Conservation (phyloP, 129 eudicot species). For the Artemisia tridentata region DNA sequence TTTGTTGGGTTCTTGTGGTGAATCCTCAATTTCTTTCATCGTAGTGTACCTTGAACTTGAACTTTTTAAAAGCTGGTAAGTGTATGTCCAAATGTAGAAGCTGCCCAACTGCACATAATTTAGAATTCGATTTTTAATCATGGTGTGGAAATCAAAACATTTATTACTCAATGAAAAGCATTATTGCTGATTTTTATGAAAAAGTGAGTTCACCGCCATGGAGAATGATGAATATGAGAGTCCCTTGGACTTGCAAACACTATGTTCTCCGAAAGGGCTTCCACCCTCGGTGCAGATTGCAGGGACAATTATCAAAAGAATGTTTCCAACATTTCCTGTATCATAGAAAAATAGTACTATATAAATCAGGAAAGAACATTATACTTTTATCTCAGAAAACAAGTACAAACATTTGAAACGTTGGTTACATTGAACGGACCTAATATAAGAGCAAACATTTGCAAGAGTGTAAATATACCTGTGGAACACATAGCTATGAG, state of each 20-base stretch:
- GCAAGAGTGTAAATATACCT: constrained; percentile 28
- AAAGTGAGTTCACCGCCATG: constrained; percentile 56
- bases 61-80: too few species aligned
- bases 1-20: too few species aligned
- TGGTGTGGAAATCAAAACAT: background rate
- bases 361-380: too few species aligned
- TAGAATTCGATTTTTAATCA: background rate
- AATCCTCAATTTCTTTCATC: too few species aligned
- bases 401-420: too few species aligned
- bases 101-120: too few species aligned
- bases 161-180: too few species aligned
- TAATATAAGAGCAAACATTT: too few species aligned
- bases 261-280: constrained; percentile 82
- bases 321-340: constrained; percentile 79
- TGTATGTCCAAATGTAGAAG: too few species aligned
- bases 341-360: too few species aligned
- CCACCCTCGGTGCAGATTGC: constrained; percentile 85
- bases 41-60: too few species aligned
- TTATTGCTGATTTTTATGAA: background rate
- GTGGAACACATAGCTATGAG: constrained; percentile 60
- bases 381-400: background rate
- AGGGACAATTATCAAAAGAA: constrained; percentile 74
- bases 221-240: constrained; percentile 88
- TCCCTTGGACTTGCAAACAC: constrained; percentile 52
- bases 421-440: too few species aligned